Base-by-base conservation (phyloP, 768 basidiomycete genomes). In the Russula abietina region DNA sequence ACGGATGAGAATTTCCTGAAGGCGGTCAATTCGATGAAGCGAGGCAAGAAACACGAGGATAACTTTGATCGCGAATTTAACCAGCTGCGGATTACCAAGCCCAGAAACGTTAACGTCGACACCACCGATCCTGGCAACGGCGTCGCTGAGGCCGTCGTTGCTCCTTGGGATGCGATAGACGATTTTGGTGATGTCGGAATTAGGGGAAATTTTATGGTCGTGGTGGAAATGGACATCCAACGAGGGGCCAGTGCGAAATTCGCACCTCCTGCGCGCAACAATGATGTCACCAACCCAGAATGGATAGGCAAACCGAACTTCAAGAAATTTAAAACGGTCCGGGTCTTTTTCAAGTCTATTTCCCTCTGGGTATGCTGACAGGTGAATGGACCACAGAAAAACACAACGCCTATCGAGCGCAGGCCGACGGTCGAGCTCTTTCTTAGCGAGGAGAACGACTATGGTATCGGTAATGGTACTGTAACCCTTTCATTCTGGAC, bases 61-160 rank as follows among this genome's bases (percentile, higher is more conserved):
- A 77, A 78, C 0, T 87, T 87, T 61, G 88, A 90, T 71, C 80
- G 86, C 26, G 88, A 90, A 58, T 90, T 90, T 67, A 88, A 88
- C 68, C 81, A 83, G 41, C 75, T 90, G 55, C 85, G 81, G 67
- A 85, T 90, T 52, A 78, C 84, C 9, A 85, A 82, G 65, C 83
- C 86, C 3, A 81, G 81, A 41, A 61, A 49, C 0, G 26, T 16
- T 5, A 61, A 49, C 0, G 26, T 16, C 3, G 56, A 43, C 32
- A 7, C 2, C 10, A n/a, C 4, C 32, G 56, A 2, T 19, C 2
- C 32, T 3, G 24, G 10, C 22, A 2, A 73, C 67, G 1, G 76
- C 77, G 19, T 80, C 81, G 39, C 10, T 3, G 54, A 38, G 4
- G 24, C 53, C 11, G 30, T 10, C 14, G 80, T 81, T 49, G 74